These are phyloP conservation scores for Cordyceps sp. DNA, from an alignment of 2,329 filamentous ascomycete genomes.

Conservation along the genomic window DNA sequence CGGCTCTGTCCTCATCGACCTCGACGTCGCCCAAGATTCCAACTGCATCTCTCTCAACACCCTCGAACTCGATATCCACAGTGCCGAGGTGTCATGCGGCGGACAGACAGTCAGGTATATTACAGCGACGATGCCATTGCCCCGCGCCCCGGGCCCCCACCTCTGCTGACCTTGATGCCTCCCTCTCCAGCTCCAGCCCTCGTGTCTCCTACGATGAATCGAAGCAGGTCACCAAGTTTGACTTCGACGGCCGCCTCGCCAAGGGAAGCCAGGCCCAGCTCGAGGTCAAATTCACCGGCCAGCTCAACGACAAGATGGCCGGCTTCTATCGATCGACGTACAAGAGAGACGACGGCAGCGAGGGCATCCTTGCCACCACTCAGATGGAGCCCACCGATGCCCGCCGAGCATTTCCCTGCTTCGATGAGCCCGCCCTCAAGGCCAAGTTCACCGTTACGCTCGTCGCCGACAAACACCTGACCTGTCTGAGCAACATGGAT, in stretches of 20 bases:
- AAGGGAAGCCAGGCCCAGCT: conserved; percentile 60
- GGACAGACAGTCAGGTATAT: conserved; percentile 32
- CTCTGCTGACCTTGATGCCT: neutral
- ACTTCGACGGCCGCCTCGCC: conserved; percentile 55
- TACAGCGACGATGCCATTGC: too few relatives aligned
- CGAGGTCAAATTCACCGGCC: conserved; percentile 49
- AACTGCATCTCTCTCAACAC: conserved; percentile 78
- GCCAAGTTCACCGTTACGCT: conserved; percentile 83
- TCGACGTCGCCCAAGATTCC: conserved; percentile 73
- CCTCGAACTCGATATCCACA: conserved; percentile 66
- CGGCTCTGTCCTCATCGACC: conserved; percentile 69
- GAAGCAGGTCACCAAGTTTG: conserved; percentile 66
- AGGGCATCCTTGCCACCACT: conserved; percentile 71
- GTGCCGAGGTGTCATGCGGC: conserved; percentile 30
- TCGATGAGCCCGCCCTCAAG: conserved; percentile 90
- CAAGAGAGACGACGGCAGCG: conserved; percentile 63
- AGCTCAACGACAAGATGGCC: conserved; percentile 86
- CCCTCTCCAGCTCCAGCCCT: conserved; percentile 7
- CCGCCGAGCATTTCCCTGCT: conserved; percentile 83
- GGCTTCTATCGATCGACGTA: conserved; percentile 95
- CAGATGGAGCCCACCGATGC: conserved; percentile 97
- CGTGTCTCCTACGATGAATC: conserved; percentile 59
- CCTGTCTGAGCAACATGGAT: conserved; percentile 95
- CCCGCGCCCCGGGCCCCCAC: neutral
- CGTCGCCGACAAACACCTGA: conserved; percentile 77